Percentiles rank a stretch among this genome's conserved stretches.
Conservation (phyloP, 2,329 filamentous ascomycete genomes). For the Aureobasidium vineae region DNA sequence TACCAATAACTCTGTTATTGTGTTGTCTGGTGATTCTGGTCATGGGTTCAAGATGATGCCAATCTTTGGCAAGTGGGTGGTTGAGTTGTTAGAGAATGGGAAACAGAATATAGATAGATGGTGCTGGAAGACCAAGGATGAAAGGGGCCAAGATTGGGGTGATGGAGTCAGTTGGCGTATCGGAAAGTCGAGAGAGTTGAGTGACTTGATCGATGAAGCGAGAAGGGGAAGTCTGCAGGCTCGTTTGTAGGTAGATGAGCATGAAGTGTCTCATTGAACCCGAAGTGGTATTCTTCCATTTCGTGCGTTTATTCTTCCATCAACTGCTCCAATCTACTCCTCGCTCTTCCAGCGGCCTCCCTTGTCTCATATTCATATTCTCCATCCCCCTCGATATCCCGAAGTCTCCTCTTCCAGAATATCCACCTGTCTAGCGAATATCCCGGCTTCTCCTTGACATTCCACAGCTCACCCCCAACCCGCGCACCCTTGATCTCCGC, state of each 20-base stretch:
- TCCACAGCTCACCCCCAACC: not conserved
- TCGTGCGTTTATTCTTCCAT: not conserved
- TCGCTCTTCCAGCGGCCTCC: not conserved
- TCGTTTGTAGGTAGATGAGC: not conserved
- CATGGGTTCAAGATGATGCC: conserved; percentile 65
- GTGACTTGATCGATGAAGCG: conserved; percentile 26
- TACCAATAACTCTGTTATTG: conserved; percentile 48
- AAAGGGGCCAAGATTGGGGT: conserved; percentile 41
- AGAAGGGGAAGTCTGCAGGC: not conserved
- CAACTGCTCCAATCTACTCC: not conserved
- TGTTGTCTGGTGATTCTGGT: conserved; percentile 59
- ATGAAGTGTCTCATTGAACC: not conserved
- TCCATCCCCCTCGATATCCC: not conserved
- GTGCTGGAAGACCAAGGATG: conserved; percentile 51
- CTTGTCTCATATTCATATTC: not conserved
- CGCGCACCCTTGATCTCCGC: not conserved
- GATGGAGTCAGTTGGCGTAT: conserved; percentile 52
- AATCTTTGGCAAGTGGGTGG: conserved; percentile 57
- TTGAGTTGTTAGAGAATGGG: conserved; percentile 47
- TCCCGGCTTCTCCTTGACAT: not conserved
- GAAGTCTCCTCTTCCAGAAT: not conserved
- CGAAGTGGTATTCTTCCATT: not conserved
- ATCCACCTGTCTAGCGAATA: not conserved
- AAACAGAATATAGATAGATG: conserved; percentile 50
- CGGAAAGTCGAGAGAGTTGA: conserved; percentile 37